Conservation (phyloP, 805 yeast genomes). For the Aciculoconidium aculeatum region DNA sequence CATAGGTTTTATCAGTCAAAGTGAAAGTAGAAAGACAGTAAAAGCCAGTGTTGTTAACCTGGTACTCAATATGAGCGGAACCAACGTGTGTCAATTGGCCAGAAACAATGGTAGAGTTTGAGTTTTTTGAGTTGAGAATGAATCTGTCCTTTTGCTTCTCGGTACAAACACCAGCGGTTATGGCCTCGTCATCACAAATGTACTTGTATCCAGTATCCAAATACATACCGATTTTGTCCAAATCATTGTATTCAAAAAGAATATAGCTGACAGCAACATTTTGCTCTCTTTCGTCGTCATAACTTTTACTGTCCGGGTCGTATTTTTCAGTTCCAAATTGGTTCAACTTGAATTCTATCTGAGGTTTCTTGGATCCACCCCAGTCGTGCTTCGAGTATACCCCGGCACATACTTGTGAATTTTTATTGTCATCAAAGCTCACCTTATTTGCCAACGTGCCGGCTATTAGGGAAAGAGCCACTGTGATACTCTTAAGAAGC, state of each 20-base stretch:
- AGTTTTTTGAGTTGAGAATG: constrained; percentile 44
- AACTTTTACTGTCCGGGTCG: constrained; percentile 16
- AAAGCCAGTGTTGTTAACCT: constrained; percentile 73
- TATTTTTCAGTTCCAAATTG: constrained; percentile 24
- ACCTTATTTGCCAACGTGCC: constrained; percentile 37
- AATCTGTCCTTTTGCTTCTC: constrained; percentile 54
- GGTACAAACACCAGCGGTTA: constrained; percentile 50
- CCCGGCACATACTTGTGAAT: constrained; percentile 78
- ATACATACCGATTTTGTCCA: constrained; percentile 56
- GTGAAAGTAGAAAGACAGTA: constrained; percentile 81
- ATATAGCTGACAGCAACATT: constrained; percentile 55
- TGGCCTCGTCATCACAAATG: constrained; percentile 69
- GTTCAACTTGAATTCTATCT: constrained; percentile 25
- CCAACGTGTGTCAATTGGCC: constrained; percentile 53
- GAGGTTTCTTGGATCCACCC: constrained; percentile 73
- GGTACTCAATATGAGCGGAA: constrained; percentile 55
- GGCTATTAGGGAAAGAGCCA: constrained; percentile 4
- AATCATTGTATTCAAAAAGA: constrained; percentile 80
- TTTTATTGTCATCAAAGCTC: constrained; percentile 36
- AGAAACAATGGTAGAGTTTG: constrained; percentile 52
- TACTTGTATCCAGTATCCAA: constrained; percentile 45
- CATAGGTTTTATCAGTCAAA: constrained; percentile 41
- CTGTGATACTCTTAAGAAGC: background rate
- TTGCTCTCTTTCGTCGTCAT: constrained; percentile 22
- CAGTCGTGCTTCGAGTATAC: constrained; percentile 83